These are phyloP conservation scores for Rhododendron ferrugineum DNA, from an alignment of 148 eudicot species.

Conservation along the genomic window DNA sequence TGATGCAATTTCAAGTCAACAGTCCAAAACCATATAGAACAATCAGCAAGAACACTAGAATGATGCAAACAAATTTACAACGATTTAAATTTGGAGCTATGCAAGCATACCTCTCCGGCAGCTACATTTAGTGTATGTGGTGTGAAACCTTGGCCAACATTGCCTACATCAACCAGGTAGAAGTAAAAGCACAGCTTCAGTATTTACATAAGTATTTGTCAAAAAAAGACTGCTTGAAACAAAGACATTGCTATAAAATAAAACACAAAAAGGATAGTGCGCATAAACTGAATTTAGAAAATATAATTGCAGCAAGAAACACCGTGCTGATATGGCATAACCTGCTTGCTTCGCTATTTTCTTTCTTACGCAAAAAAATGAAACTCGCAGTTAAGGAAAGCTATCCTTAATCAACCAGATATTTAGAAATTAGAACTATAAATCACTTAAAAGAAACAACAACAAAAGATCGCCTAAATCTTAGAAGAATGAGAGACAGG, in stretches of 20 bases:
- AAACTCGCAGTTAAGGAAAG: not conserved
- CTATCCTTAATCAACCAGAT: not conserved
- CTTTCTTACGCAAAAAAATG: not conserved
- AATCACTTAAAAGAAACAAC: not conserved
- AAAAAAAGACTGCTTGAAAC: not conserved
- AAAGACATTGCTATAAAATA: not conserved
- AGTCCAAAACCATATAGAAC: not conserved
- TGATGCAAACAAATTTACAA: not conserved
- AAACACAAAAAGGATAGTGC: not conserved
- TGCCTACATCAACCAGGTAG: slow-evolving; percentile 31
- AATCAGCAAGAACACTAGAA: not conserved
- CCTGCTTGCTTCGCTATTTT: not conserved
- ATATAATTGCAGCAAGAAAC: not conserved
- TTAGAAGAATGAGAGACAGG: not conserved
- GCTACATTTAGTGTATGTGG: slow-evolving; percentile 38
- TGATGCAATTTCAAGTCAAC: not conserved
- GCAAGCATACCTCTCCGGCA: slow-evolving; percentile 43
- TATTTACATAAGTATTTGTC: not conserved
- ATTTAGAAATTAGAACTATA: not conserved
- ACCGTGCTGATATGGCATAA: not conserved
- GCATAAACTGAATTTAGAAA: not conserved
- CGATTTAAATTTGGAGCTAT: not conserved
- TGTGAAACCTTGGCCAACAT: slow-evolving; percentile 39
- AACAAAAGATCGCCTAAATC: not conserved
- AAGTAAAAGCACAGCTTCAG: slow-evolving; percentile 5